Evolutionary conservation across 2,329 filamentous ascomycete species (phyloP), one percentile per base, ranked within the genome.

Genomic region (Alternaria sp.): DNA sequence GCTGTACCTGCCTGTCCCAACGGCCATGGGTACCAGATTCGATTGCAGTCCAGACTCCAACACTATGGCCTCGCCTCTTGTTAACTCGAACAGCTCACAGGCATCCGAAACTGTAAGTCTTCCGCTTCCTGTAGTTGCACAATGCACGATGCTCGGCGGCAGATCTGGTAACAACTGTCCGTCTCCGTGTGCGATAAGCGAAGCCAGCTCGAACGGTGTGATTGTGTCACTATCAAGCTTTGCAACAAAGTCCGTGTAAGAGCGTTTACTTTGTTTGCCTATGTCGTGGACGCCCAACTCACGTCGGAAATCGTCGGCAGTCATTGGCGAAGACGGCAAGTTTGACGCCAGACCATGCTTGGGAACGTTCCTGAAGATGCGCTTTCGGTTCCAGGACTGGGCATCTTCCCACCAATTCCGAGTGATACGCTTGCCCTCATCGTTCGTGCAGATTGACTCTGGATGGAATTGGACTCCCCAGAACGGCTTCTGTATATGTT

Each of bases 401-500:
- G 88, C 88, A 70, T 86, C 82, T 4, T 76, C 72, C 83, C 93
- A 95, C 92, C 93, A 97, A 69, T 91, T 92, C 50, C 77, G 77
- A 34, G 96, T 81, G 26, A 96, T 81, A 13, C 80, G 79, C 21
- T 83, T 85, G 1, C 90, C 88, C 59, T 85, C 84, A 3, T 82
- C 78, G 37, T 91, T 90, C 4, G 93, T 96, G 74, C 92, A 96
- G 13, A 92, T 86, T 0, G 92, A 96, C 76, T 97, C 93, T 0
- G 93, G 93, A 71, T 97, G 93, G 69, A 95, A 97, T 72, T 97
- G 93, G 17, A 97, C 83, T 0, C 90, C 93, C 88, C 90, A 96
- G 63, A 94, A 90, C 0, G 93, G 93, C 64, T 87, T 88, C 1
- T 63, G 72, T 17, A 74, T 78, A 74, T 96, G 92, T 62, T 83